A percentile compares a stretch with the other conserved stretches of the same genome.
These are phyloP conservation scores for Arxiozyma bovina DNA, from an alignment of 1,139 yeast genomes.

Conservation along the genomic window DNA sequence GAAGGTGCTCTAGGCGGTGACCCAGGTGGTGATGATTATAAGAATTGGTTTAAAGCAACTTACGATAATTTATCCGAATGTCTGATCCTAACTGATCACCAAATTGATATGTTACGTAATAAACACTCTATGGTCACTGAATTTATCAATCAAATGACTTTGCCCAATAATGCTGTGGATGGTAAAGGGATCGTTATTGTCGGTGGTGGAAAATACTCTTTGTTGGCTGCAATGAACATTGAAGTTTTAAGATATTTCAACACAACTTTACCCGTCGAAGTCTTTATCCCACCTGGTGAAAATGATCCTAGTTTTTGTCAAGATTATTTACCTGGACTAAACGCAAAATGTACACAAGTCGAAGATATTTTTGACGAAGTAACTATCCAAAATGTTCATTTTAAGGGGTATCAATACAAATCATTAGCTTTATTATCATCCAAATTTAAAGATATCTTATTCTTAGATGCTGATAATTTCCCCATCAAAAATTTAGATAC, in stretches of 20 bases:
- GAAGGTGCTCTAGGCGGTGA: conserved; percentile 22
- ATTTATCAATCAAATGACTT: conserved; percentile 41
- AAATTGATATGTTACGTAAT: conserved; percentile 36
- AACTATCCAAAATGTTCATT: conserved; percentile 31
- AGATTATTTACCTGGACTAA: conserved; percentile 39
- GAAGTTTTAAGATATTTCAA: conserved; percentile 46
- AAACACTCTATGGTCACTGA: conserved; percentile 49
- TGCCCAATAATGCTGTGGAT: conserved; percentile 54
- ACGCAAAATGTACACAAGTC: conserved; percentile 48
- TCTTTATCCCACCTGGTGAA: conserved; percentile 47
- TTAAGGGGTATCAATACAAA: conserved; percentile 54
- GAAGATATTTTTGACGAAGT: conserved; percentile 31
- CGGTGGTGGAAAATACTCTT: conserved; percentile 53
- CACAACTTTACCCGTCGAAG: conserved; percentile 50
- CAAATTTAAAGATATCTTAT: conserved; percentile 47
- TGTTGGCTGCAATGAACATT: conserved; percentile 46
- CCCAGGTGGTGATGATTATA: conserved; percentile 32
- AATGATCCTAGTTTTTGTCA: conserved; percentile 45
- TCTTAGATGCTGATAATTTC: conserved; percentile 61
- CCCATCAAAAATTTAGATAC: conserved; percentile 48
- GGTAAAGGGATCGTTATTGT: conserved; percentile 52
- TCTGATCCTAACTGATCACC: conserved; percentile 38
- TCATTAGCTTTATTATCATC: conserved; percentile 53
- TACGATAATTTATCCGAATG: conserved; percentile 20
- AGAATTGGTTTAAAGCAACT: conserved; percentile 21